Conservation (phyloP, 2,329 filamentous ascomycete species). For the Epicoccum nigrum region DNA sequence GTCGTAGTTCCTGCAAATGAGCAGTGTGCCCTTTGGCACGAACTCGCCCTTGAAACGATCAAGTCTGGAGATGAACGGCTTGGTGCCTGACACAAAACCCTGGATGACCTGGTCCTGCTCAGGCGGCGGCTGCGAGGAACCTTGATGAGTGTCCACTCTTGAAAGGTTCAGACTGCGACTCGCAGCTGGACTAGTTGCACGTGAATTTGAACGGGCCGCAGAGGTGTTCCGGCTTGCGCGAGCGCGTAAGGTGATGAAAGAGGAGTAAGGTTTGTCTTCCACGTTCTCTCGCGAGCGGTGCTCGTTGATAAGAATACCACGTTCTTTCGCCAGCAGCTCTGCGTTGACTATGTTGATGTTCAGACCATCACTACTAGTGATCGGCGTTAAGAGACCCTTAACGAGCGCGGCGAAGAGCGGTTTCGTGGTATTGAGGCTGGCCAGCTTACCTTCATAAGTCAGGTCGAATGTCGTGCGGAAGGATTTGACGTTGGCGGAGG, state of each 20-base stretch:
- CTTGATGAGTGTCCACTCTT: conserved; percentile 6
- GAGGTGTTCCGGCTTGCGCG: conserved; percentile 49
- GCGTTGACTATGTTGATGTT: conserved; percentile 87
- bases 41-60: conserved; percentile 78
- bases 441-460: conserved; percentile 76
- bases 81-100: conserved; percentile 69
- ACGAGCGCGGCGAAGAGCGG: conserved; percentile 79
- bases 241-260: conserved; percentile 72
- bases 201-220: conserved; percentile 27
- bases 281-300: conserved; percentile 66
- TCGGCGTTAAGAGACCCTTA: conserved; percentile 74
- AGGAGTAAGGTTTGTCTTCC: conserved; percentile 69
- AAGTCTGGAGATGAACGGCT: conserved; percentile 72
- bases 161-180: conserved; percentile 15
- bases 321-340: conserved; percentile 74
- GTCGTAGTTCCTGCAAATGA: conserved; percentile 84
- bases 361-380: conserved; percentile 67
- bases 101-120: conserved; percentile 62
- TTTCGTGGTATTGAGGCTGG: conserved; percentile 73
- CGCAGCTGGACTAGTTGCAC: conserved; percentile 38
- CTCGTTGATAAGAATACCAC: conserved; percentile 79
- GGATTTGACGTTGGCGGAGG: conserved; percentile 44
- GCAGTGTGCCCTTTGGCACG: conserved; percentile 71
- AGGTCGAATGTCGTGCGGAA: conserved; percentile 76
- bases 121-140: conserved; percentile 3